phyloP scores from a whole-genome alignment of 2,329 filamentous ascomycete genomes.

The Aspergillus fumigatus region DNA sequence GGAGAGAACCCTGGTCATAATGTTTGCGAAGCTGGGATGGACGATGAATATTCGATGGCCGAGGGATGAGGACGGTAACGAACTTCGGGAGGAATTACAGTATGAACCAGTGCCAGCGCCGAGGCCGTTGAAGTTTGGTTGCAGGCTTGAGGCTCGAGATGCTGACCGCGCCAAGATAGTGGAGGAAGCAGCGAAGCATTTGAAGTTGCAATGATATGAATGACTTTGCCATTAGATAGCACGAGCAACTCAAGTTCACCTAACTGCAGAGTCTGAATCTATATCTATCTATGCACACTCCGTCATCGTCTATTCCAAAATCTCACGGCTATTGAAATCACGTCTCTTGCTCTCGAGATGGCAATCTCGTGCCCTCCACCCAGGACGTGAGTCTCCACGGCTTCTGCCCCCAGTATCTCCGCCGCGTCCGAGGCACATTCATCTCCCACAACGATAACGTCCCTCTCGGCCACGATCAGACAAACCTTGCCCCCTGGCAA shows the following conservation, averaged over 20 bases:
- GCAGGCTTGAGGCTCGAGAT: conserved; percentile 1
- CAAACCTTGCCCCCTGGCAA: background rate
- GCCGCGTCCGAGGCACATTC: background rate
- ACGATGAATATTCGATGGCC: conserved; percentile 20
- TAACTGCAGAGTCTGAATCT: background rate
- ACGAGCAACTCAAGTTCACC: background rate
- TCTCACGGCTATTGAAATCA: conserved; percentile 1
- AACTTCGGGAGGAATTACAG: conserved; percentile 2
- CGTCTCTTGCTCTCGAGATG: background rate
- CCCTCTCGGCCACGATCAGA: conserved; percentile 1
- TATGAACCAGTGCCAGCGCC: conserved; percentile 5
- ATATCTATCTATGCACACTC: background rate
- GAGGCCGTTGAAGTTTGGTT: conserved; percentile 2
- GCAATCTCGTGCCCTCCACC: conserved; percentile 1
- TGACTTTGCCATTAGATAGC: background rate
- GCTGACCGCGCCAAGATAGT: conserved; percentile 1
- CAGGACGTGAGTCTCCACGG: background rate
- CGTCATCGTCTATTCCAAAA: background rate
- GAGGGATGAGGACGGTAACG: conserved; percentile 1
- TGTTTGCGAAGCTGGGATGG: conserved; percentile 18
- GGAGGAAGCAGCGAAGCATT: background rate
- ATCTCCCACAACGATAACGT: conserved; percentile 2
- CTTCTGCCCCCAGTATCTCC: background rate
- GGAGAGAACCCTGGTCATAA: conserved; percentile 16
- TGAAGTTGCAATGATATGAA: background rate